Conservation (phyloP, 441 rosid species). For the Populus trichocarpa region DNA sequence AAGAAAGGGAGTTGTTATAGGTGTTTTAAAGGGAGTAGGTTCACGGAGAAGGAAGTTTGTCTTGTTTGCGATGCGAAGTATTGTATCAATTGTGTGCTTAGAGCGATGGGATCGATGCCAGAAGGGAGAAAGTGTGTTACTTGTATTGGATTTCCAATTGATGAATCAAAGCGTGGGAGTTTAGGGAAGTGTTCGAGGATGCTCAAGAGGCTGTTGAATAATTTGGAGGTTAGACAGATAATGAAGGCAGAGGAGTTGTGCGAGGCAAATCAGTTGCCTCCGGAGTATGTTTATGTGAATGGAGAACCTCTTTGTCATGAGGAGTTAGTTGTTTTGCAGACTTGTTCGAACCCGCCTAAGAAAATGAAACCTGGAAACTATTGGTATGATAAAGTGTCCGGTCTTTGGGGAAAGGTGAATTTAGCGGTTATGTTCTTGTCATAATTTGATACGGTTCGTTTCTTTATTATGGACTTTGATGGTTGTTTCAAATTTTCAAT, state of each 20-base stretch:
- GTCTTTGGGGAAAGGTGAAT: constrained; percentile 99
- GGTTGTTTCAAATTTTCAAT: constrained; percentile 21
- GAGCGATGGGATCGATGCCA: constrained; percentile 99
- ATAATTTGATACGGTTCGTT: background rate
- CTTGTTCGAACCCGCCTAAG: constrained; percentile 80
- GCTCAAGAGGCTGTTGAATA: constrained; percentile 78
- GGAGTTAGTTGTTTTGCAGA: constrained; percentile 66
- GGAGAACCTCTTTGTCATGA: constrained; percentile 57
- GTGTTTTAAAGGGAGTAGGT: constrained; percentile 73
- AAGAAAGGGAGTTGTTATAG: constrained; percentile 80
- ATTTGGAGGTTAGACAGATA: constrained; percentile 43
- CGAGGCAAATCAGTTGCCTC: constrained; percentile 85
- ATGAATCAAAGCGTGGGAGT: constrained; percentile 64
- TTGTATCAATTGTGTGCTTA: constrained; percentile 77
- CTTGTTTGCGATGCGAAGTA: constrained; percentile 90
- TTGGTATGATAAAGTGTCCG: constrained; percentile 96
- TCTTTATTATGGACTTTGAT: constrained; percentile 20
- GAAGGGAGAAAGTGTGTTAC: constrained; percentile 96
- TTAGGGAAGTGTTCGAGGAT: constrained; percentile 84
- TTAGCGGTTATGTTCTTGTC: constrained; percentile 12
- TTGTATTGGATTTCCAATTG: constrained; percentile 81
- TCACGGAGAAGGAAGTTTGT: constrained; percentile 92
- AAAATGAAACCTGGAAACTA: constrained; percentile 82
- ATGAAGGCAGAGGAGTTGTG: constrained; percentile 57
- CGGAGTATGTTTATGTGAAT: constrained; percentile 76